A percentile compares a stretch with the other conserved stretches of the same genome.
These are phyloP conservation scores for Salix dunnii DNA, from an alignment of 345 rosid genomes.

Conservation along the genomic window DNA sequence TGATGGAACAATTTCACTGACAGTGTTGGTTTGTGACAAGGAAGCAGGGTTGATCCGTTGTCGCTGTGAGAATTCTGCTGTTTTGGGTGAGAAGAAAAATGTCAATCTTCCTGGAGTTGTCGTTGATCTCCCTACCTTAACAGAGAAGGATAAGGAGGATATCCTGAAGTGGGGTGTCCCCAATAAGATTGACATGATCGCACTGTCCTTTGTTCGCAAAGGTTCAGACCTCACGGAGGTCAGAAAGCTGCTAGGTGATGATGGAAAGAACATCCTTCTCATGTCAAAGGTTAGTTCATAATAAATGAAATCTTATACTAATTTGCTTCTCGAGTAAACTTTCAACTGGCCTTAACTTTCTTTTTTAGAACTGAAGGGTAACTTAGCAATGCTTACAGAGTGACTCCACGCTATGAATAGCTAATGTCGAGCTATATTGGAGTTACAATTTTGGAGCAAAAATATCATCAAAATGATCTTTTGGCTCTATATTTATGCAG, in stretches of 20 bases:
- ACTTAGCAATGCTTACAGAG: neutral
- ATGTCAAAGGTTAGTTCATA: conserved; percentile 27
- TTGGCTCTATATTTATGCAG: conserved; percentile 8
- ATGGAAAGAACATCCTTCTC: conserved; percentile 27
- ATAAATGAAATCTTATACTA: neutral
- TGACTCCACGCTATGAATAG: neutral
- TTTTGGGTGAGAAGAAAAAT: conserved; percentile 34
- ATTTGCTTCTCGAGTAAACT: no score
- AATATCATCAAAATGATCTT: neutral
- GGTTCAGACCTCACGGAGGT: conserved; percentile 28
- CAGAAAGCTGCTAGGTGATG: conserved; percentile 16
- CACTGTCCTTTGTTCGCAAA: conserved; percentile 35
- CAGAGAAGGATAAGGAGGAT: conserved; percentile 33
- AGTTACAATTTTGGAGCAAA: neutral
- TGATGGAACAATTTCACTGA: conserved; percentile 29
- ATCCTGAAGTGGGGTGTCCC: conserved; percentile 33
- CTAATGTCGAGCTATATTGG: neutral
- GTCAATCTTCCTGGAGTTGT: conserved; percentile 35
- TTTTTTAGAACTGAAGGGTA: neutral
- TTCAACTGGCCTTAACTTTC: neutral
- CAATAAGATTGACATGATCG: conserved; percentile 29
- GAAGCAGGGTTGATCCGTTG: conserved; percentile 24
- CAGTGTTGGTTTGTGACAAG: conserved; percentile 24
- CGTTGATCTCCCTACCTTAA: conserved; percentile 32
- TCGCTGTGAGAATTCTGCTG: conserved; percentile 30